Evolutionary conservation across 2,329 filamentous ascomycete species (phyloP).

Genomic region (Sporothrix sp.): DNA sequence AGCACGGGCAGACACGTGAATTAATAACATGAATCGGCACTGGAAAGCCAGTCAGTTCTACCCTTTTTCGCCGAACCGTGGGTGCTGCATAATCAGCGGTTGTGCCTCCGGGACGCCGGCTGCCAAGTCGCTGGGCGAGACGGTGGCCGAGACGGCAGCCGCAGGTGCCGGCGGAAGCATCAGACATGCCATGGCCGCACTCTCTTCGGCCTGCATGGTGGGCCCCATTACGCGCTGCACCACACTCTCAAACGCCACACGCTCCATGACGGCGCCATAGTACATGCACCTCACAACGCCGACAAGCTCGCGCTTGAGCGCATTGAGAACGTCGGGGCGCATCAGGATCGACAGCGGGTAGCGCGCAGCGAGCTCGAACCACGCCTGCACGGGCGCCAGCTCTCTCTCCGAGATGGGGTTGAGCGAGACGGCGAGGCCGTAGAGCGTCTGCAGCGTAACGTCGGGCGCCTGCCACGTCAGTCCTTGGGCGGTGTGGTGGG

Average conservation of each 20-base stretch:
- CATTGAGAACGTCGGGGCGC: slow-evolving; percentile 25
- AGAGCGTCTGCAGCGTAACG: slow-evolving; percentile 34
- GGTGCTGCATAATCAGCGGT: neutral
- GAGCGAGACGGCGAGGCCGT: slow-evolving; percentile 36
- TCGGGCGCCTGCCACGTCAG: slow-evolving; percentile 30
- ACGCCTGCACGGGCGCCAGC: slow-evolving; percentile 43
- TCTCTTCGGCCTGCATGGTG: slow-evolving; percentile 8
- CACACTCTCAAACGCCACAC: slow-evolving; percentile 38
- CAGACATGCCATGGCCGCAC: neutral
- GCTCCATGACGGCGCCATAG: slow-evolving; percentile 39
- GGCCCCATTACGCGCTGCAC: slow-evolving; percentile 31
- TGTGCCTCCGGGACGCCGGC: neutral
- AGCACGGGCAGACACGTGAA: neutral
- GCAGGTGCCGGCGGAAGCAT: neutral
- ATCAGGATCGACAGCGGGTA: slow-evolving; percentile 34
- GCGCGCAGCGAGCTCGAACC: slow-evolving; percentile 40
- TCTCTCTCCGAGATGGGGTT: slow-evolving; percentile 32
- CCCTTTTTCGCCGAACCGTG: too few species aligned
- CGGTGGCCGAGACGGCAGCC: neutral
- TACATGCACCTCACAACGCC: slow-evolving; percentile 36
- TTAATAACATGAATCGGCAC: neutral
- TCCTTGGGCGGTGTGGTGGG: slow-evolving; percentile 10
- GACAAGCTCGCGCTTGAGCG: slow-evolving; percentile 32
- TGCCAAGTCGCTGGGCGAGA: neutral
- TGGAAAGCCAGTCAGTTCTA: too few species aligned